These are phyloP conservation scores for Pulveroboletus frians DNA, from an alignment of 768 basidiomycete species.

Conservation along the genomic window DNA sequence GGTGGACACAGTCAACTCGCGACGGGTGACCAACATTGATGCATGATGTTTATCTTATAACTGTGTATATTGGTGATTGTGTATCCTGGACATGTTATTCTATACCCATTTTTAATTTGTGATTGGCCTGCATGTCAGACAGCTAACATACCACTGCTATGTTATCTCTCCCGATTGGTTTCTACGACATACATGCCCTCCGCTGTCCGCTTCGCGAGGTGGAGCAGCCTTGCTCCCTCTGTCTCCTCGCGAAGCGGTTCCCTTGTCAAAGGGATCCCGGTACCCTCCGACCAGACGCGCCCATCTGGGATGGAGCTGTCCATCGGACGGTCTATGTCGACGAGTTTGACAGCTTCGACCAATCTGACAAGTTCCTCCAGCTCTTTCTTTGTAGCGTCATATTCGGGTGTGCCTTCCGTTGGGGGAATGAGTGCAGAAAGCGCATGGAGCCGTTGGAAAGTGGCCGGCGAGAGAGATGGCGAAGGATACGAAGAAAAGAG, in stretches of 20 bases:
- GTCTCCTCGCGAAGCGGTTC: constrained; percentile 21
- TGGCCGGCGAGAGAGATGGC: constrained; percentile 52
- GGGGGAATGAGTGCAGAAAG: constrained; percentile 73
- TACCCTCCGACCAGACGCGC: constrained; percentile 39
- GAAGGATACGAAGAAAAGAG: constrained; percentile 74
- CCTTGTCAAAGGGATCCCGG: constrained; percentile 28
- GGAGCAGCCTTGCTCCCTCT: constrained; percentile 44
- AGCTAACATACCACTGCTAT: constrained; percentile 1
- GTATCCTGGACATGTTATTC: too few species aligned
- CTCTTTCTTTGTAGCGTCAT: constrained; percentile 47
- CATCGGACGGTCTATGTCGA: constrained; percentile 35
- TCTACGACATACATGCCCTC: constrained; percentile 62
- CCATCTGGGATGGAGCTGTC: constrained; percentile 34
- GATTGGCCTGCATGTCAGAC: background rate
- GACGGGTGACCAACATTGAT: constrained; percentile 2
- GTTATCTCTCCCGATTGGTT: constrained; percentile 28
- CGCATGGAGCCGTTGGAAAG: constrained; percentile 60
- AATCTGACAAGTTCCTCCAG: constrained; percentile 69
- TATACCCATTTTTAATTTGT: background rate
- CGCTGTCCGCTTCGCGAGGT: constrained; percentile 43
- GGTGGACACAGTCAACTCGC: constrained; percentile 68
- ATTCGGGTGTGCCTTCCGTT: constrained; percentile 48
- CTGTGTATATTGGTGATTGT: constrained; percentile 2
- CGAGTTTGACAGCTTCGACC: constrained; percentile 76
- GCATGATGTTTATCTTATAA: too few species aligned